Base-by-base conservation (phyloP, 495 filamentous ascomycete genomes). In the Hypomontagnella monticulosa region DNA sequence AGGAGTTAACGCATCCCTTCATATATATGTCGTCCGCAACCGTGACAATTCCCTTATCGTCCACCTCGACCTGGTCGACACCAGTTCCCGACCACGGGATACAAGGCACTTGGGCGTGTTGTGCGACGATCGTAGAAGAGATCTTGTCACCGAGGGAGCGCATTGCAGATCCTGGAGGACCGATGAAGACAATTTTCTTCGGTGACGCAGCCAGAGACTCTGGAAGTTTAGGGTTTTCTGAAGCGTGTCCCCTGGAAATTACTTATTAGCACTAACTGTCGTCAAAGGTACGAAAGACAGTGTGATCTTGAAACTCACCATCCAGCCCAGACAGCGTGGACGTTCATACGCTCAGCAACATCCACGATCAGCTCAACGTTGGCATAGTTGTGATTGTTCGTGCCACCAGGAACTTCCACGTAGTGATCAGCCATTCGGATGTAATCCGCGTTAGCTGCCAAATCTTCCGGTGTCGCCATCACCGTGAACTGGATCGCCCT, bases 381-480 rank as follows among this genome's bases (percentile, higher is more conserved):
- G 75, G 95, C 95, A 76, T 99, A 99, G 80, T 99, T 99, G 87
- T 99, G 97, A 84, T 99, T 99, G 81, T 99, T 99, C 43, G 96
- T 99, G 71, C 95, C 95, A 69, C 95, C 95, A n/a, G 95, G 95
- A 47, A 96, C 93, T 81, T 99, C 95, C 61, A 98, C 95, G 75
- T 99, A 99, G 84, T 97, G 91, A 76, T 99, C 95, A 1, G 95
- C 95, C 96, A 99, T 97, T 67, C 95, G 87, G 75, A 99, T 99
- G 77, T 99, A 99, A 80, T 99, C 95, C 49, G 95, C 96, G 77
- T 99, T 99, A 61, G 94, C 95, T 73, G 87, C 85, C 68, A 99
- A 79, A 90, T 99, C 95, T 79, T 99, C 95, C n/a, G 95, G 95
- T 41, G 95, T 99, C 64, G 95, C 95, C 95, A 99, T 99, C 63